Percentiles rank a stretch among this genome's conserved stretches.
Conservation (phyloP, 2,329 filamentous ascomycete genomes). For the Cytospora piceae region DNA sequence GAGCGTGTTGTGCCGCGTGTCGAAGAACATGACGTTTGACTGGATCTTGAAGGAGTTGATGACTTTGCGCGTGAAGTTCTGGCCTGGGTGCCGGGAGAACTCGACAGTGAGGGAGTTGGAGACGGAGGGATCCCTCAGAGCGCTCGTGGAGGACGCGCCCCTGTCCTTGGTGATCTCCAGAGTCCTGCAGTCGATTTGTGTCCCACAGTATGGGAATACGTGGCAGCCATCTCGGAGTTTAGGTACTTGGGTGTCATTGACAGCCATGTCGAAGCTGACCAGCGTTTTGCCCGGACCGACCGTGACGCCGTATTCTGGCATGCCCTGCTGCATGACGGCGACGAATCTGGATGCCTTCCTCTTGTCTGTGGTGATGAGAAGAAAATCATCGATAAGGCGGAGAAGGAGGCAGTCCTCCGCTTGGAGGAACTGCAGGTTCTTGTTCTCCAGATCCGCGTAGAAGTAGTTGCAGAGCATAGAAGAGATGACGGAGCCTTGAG, state of each 20-base stretch:
- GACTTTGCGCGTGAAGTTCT: slow-evolving; percentile 78
- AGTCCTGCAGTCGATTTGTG: slow-evolving; percentile 72
- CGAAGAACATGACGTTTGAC: slow-evolving; percentile 81
- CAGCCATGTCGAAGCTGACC: slow-evolving; percentile 74
- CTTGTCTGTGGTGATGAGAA: slow-evolving; percentile 77
- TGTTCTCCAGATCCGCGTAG: slow-evolving; percentile 82
- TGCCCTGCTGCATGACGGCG: slow-evolving; percentile 75
- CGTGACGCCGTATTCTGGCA: slow-evolving; percentile 77
- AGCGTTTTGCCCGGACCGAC: slow-evolving; percentile 81
- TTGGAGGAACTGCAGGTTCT: slow-evolving; percentile 69
- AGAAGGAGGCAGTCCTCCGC: slow-evolving; percentile 68
- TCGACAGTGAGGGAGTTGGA: slow-evolving; percentile 81
- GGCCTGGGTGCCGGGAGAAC: slow-evolving; percentile 70
- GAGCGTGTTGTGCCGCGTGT: slow-evolving; percentile 75
- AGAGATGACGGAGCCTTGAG: slow-evolving; percentile 89
- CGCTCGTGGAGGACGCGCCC: slow-evolving; percentile 46
- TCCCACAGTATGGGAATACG: slow-evolving; percentile 89
- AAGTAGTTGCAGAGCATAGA: slow-evolving; percentile 92
- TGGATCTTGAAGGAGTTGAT: slow-evolving; percentile 81
- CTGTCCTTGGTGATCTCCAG: slow-evolving; percentile 75
- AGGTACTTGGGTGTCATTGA: slow-evolving; percentile 58
- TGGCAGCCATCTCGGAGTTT: slow-evolving; percentile 43
- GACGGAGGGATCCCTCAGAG: slow-evolving; percentile 48
- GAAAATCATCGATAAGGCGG: slow-evolving; percentile 88
- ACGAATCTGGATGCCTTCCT: slow-evolving; percentile 74